Evolutionary conservation across 306 rosid genomes (phyloP).

Genomic region (Begonia loranthoides): DNA sequence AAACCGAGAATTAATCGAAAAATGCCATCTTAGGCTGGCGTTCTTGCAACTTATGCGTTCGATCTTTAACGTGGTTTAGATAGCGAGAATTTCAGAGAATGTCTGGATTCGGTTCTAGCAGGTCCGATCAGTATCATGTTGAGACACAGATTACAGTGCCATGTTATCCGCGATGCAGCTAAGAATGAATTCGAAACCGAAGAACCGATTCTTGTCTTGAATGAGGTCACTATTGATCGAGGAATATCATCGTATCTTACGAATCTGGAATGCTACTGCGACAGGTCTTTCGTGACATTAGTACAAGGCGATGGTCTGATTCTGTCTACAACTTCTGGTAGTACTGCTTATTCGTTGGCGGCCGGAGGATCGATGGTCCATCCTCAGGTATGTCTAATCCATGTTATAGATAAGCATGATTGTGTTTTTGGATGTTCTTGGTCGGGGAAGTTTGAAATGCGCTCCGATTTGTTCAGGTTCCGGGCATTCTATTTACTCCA

Average conservation of each 20-base stretch:
- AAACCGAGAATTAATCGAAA: background rate
- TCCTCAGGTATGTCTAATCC: conserved; percentile 59
- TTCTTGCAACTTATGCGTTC: background rate
- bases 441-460: background rate
- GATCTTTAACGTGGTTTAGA: conserved; percentile 68
- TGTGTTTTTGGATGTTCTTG: conserved; percentile 4
- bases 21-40: too few relatives aligned
- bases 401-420: background rate
- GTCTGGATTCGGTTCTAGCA: conserved; percentile 60
- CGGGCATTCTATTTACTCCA: conserved; percentile 88
- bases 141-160: conserved; percentile 77
- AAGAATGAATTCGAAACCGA: conserved; percentile 69
- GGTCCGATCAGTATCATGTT: conserved; percentile 88
- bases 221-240: conserved; percentile 94
- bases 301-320: conserved; percentile 98
- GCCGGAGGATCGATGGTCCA: conserved; percentile 99
- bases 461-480: conserved; percentile 41
- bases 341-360: conserved; percentile 95
- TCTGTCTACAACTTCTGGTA: conserved; percentile 89
- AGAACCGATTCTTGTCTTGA: conserved; percentile 77
- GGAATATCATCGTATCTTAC: conserved; percentile 93
- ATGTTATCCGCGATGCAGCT: conserved; percentile 70
- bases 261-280: conserved; percentile 90
- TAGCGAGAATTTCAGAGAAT: conserved; percentile 68
- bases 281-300: conserved; percentile 70